A percentile compares a stretch with the other conserved stretches of the same genome.
These are phyloP conservation scores for Kwoniella shivajii DNA, from an alignment of 1,284 basidiomycete species.

Conservation along the genomic window DNA sequence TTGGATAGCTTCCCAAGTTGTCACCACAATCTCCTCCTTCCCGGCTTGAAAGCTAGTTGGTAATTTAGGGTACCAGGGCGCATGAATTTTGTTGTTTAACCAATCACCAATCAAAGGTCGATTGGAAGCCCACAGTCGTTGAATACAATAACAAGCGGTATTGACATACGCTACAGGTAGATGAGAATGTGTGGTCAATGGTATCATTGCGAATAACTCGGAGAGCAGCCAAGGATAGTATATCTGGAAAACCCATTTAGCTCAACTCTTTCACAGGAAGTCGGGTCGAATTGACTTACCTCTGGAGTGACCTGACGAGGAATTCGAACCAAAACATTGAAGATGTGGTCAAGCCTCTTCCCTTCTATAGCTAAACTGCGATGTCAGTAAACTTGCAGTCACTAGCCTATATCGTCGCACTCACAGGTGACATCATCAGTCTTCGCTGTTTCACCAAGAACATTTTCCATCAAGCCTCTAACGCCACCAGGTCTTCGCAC, in stretches of 20 bases:
- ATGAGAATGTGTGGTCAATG: constrained; percentile 16
- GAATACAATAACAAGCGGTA: constrained; percentile 37
- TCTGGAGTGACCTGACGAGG: constrained; percentile 30
- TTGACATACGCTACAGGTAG: constrained; percentile 31
- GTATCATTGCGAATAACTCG: constrained; percentile 29
- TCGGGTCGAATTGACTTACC: constrained; percentile 17
- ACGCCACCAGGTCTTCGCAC: constrained; percentile 40
- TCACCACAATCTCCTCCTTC: constrained; percentile 3
- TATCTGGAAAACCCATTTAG: constrained; percentile 21
- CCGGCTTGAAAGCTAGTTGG: background rate
- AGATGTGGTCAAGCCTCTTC: constrained; percentile 41
- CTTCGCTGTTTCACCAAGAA: constrained; percentile 39
- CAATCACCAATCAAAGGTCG: constrained; percentile 42
- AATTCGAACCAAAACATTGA: constrained; percentile 34
- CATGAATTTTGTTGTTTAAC: constrained; percentile 56
- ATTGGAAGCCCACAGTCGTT: constrained; percentile 29
- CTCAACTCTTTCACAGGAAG: no score
- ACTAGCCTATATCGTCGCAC: background rate
- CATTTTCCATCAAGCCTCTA: constrained; percentile 43
- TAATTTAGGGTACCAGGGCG: constrained; percentile 32
- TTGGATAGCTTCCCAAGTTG: constrained; percentile 12
- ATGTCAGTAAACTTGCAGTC: constrained; percentile 1
- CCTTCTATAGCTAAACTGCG: constrained; percentile 32
- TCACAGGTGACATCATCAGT: constrained; percentile 25
- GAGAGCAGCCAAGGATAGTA: constrained; percentile 35